A percentile compares a stretch with the other conserved stretches of the same genome.
These are phyloP conservation scores for Suhomyces prunicola DNA, from an alignment of 805 yeast species.

Conservation along the genomic window DNA sequence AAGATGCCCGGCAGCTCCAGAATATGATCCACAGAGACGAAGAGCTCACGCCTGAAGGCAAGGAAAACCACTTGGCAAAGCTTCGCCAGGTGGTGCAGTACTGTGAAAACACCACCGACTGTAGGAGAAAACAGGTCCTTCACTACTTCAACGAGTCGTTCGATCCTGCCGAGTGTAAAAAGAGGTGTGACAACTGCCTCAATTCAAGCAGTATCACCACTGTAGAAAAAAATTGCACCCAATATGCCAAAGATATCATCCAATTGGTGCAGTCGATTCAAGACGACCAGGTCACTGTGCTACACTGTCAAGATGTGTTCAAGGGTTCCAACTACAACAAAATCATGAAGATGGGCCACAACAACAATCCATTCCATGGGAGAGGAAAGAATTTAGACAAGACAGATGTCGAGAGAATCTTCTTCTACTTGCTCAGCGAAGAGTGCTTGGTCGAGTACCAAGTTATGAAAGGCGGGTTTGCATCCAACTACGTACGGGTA, in stretches of 20 bases:
- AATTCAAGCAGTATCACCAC: conserved; percentile 38
- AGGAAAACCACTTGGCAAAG: conserved; percentile 74
- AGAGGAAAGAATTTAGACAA: conserved; percentile 61
- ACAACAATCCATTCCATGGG: conserved; percentile 62
- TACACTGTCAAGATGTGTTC: conserved; percentile 79
- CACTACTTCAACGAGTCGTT: conserved; percentile 88
- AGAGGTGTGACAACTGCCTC: conserved; percentile 83
- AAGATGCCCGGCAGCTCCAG: conserved; percentile 75
- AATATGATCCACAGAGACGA: conserved; percentile 74
- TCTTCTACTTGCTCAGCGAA: conserved; percentile 70
- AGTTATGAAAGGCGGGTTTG: conserved; percentile 74
- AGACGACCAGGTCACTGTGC: conserved; percentile 62
- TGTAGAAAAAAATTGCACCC: conserved; percentile 66
- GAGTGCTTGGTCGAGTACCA: conserved; percentile 69
- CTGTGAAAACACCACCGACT: conserved; percentile 87
- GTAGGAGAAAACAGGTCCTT: conserved; percentile 83
- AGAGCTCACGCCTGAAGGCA: conserved; percentile 58
- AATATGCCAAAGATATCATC: conserved; percentile 56
- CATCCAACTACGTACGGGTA: conserved; percentile 65
- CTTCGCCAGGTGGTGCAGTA: conserved; percentile 82
- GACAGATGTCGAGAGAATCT: conserved; percentile 74
- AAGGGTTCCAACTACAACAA: conserved; percentile 68
- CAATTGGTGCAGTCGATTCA: conserved; percentile 56
- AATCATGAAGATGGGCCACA: conserved; percentile 61
- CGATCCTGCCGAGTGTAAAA: conserved; percentile 59